Conservation (phyloP, 139 green algal genomes). For the Ettlia oleoabundans region DNA sequence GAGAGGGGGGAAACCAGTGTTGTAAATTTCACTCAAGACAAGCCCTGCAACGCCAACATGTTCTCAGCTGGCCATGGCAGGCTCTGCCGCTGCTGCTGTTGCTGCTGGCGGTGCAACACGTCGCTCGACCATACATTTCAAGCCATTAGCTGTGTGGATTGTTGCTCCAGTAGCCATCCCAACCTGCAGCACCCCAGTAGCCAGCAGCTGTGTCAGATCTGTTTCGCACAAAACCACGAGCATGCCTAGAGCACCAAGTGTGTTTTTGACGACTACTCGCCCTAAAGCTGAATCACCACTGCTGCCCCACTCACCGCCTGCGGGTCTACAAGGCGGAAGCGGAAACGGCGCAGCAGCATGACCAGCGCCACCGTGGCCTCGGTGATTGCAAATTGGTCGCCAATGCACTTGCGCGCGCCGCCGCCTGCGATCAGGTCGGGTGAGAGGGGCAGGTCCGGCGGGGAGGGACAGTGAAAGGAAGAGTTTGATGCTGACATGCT, state of each 20-base stretch:
- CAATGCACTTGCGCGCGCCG: slow-evolving; percentile 95
- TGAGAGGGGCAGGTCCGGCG: not conserved
- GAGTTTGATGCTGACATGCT: too few species aligned
- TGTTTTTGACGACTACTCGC: too few species aligned
- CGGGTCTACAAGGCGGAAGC: slow-evolving; percentile 40
- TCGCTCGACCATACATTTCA: slow-evolving; percentile 62
- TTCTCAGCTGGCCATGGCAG: slow-evolving; percentile 22
- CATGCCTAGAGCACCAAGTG: too few species aligned
- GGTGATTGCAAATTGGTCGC: slow-evolving; percentile 97
- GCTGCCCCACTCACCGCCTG: slow-evolving; percentile 40
- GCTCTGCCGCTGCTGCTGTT: not conserved
- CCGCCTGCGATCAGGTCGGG: slow-evolving; percentile 63
- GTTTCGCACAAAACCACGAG: too few species aligned
- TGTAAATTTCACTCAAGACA: not conserved
- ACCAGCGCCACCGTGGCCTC: slow-evolving; percentile 83
- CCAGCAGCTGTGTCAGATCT: not conserved
- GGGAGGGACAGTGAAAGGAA: too few species aligned
- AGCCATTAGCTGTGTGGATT: slow-evolving; percentile 96
- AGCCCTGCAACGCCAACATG: too few species aligned
- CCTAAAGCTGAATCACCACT: too few species aligned
- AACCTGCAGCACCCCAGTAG: slow-evolving; percentile 47
- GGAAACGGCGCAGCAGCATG: slow-evolving; percentile 81
- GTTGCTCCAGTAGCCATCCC: slow-evolving; percentile 95
- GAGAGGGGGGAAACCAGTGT: not conserved
- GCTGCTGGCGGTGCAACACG: slow-evolving; percentile 5